Conservation (phyloP, 1,139 yeast species). For the Taphrina populina region DNA sequence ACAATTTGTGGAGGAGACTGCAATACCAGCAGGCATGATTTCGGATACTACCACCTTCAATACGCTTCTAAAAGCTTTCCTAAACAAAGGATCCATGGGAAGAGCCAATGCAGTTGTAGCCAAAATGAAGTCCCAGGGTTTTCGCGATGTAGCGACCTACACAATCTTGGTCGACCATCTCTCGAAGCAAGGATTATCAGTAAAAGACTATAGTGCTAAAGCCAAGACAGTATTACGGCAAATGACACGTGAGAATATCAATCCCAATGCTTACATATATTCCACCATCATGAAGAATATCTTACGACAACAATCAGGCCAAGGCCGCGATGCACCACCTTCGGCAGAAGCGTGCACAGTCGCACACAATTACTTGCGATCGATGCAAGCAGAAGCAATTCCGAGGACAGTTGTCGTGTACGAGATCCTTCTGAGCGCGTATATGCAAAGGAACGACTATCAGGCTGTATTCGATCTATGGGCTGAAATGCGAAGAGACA, state of each 20-base stretch:
- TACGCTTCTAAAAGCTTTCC: conserved; percentile 3
- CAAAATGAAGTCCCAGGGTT: not conserved
- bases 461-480: not conserved
- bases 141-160: conserved; percentile 9
- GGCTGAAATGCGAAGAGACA: conserved; percentile 6
- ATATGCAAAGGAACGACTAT: not conserved
- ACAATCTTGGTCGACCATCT: conserved; percentile 1
- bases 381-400: not conserved
- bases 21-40: conserved; percentile 9
- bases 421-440: not conserved
- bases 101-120: not conserved
- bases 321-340: no score
- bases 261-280: conserved; percentile 5
- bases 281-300: conserved; percentile 2
- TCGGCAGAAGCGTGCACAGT: not conserved
- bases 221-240: not conserved
- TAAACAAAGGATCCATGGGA: not conserved
- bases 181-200: not conserved
- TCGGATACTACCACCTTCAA: conserved; percentile 4
- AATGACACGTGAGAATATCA: not conserved
- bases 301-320: not conserved
- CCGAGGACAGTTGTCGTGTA: conserved; percentile 5
- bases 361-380: not conserved
- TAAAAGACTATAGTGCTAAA: not conserved
- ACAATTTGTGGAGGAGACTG: conserved; percentile 6